These are phyloP conservation scores for Penicillium antarcticum DNA, from an alignment of 495 filamentous ascomycete genomes.

Conservation along the genomic window DNA sequence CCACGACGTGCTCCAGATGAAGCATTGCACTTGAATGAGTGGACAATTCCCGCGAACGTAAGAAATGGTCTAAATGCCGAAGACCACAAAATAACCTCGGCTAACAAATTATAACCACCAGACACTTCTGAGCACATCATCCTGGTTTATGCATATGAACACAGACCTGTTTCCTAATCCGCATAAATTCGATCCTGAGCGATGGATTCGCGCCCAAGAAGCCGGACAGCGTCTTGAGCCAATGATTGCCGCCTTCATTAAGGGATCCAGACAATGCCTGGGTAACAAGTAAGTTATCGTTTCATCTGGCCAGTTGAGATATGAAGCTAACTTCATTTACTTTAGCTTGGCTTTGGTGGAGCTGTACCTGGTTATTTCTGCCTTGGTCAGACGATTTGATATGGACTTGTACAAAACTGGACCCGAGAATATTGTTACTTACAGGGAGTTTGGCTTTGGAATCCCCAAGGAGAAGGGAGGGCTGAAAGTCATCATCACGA, in stretches of 20 bases:
- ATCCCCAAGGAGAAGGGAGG: no score
- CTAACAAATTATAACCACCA: background rate
- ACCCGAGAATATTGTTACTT: no score
- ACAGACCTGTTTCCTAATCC: slow-evolving; percentile 36
- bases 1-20: slow-evolving; percentile 36
- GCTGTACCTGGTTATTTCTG: slow-evolving; percentile 1
- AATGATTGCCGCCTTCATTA: background rate
- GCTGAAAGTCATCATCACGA: no score
- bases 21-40: slow-evolving; percentile 15
- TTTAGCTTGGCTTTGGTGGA: slow-evolving; percentile 5
- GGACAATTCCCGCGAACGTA: slow-evolving; percentile 26
- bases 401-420: slow-evolving; percentile 5
- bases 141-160: slow-evolving; percentile 37
- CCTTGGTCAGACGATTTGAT: slow-evolving; percentile 5
- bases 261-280: background rate
- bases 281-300: background rate
- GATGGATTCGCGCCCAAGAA: slow-evolving; percentile 35
- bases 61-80: background rate
- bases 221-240: slow-evolving; percentile 7
- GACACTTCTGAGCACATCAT: slow-evolving; percentile 23
- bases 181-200: slow-evolving; percentile 37
- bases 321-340: no score
- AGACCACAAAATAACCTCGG: background rate
- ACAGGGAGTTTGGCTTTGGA: no score
- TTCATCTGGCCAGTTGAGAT: no score